Evolutionary conservation across 176 grass and related monocot species (phyloP), one percentile per base, ranked within the genome.

Genomic region (Melocanna baccifera): DNA sequence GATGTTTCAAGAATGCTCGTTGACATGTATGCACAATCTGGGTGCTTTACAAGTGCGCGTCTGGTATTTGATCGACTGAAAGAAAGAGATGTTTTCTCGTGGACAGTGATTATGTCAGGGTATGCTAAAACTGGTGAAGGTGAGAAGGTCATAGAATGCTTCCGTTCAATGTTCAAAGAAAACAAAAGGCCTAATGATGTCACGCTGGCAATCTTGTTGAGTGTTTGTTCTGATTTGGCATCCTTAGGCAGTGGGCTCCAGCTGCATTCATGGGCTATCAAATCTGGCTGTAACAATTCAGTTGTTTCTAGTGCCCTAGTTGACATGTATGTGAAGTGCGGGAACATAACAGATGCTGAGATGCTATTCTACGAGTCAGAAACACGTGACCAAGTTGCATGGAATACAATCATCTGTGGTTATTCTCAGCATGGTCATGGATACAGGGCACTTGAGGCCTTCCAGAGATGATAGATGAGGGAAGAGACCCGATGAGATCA

Each of bases 11-110:
- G 26, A 81, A 64, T 79, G 61, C 58, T 87, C 66, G 62, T 89
- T 73, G 89, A 91, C 78, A 88, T 86, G 79, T 94, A 87, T 73
- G 80, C 71, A 39, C 67, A 84, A 77, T 86, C 64, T 12, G 64
- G 89, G 32, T 79, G 73, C 57, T 58, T 86, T 51, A 28, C 64
- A 81, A 86, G 80, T 86, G 80, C 84, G 14, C 9, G 12, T 9
- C 3, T 84, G 47, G 64, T 88, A 62, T 91, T 84, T 80, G 48
- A 67, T 81, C 8, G 28, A 56, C 56, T 84, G 65, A 81, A 83
- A 77, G 80, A 89, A 84, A 86, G 51, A 82, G 64, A 86, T 87
- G 70, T 67, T 32, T 91, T 84, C 77, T 75, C 83, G 10, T 88
- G 56, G 85, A 83, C 83, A 68, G 15, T 84, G 34, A 62, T 87